Base-by-base conservation (phyloP, 805 yeast genomes). In the Ogataea sp. region DNA sequence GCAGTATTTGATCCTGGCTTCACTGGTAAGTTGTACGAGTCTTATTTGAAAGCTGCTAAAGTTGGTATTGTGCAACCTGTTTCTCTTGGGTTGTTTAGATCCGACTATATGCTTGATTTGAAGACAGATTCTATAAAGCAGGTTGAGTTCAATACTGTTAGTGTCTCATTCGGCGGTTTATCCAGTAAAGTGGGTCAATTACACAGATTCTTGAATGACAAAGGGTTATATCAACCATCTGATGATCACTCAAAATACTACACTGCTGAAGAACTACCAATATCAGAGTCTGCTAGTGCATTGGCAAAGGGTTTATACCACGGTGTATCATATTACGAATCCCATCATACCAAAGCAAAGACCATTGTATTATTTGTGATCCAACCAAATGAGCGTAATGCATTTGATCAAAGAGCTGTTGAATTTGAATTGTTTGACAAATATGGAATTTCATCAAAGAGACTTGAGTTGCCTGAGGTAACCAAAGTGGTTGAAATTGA, bases 121-220 rank as follows among this genome's bases (percentile, higher is more conserved):
- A 54, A 59, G 41, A 56, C 71, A n/a, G 68, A 70, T 31, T 57
- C 60, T 21, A 82, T 90, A 52, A 89, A 90, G 55, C 98, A 93
- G 60, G 93, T 93, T 38, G 99, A 93, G 59, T 90, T 90, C 65
- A 93, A 93, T 61, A 89, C 98, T 1, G 86, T 93, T 3, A 83
- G 96, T 51, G 96, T 90, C 3, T 89, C 97, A 1, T 93, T 93
- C 65, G 96, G 95, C 17, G 97, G 95, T 0, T 67, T 93, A 41
- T 81, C 95, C 2, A 58, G 87, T 13, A 83, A 81, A 55, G 90
- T 86, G 20, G 83, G 93, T 17, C 67, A 75, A 47, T 64, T 86
- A 41, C 98, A 93, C 59, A 59, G 69, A 17, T 85, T 73, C 50
- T 60, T 83, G 52, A 82, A 83, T 54, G 53, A 60, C 4, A 52